Percentiles rank a stretch among this genome's conserved stretches.
Conservation (phyloP, 2,329 filamentous ascomycete genomes). For the Tolypocladium amazonense region DNA sequence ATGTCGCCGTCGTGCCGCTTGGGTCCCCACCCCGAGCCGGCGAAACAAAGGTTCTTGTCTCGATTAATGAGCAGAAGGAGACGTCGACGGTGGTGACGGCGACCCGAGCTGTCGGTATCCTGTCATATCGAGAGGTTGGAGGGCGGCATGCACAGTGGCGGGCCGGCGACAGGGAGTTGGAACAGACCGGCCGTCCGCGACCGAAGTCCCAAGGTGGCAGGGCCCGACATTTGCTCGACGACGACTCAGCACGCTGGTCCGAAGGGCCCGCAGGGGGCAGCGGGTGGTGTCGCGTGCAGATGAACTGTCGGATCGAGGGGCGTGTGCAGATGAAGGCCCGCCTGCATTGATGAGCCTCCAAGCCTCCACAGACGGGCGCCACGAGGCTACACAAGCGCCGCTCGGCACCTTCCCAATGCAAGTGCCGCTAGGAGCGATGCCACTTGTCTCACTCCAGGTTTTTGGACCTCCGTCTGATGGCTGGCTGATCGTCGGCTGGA, state of each 20-base stretch:
- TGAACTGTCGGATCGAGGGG: neutral
- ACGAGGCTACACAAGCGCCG: neutral
- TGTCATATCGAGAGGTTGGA: neutral
- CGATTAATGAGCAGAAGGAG: neutral
- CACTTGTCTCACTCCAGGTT: neutral
- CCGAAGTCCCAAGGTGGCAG: neutral
- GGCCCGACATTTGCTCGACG: neutral
- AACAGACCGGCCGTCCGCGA: neutral
- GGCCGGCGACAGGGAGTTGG: neutral
- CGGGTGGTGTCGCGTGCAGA: neutral
- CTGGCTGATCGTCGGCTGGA: neutral
- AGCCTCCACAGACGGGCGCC: neutral
- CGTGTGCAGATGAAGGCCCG: neutral
- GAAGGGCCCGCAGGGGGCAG: neutral
- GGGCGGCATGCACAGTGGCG: neutral
- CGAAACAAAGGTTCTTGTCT: constrained; percentile 3
- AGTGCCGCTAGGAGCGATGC: constrained; percentile 2
- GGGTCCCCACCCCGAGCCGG: neutral
- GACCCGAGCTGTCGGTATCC: constrained; percentile 6
- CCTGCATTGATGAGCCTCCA: neutral
- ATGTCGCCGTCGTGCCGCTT: neutral
- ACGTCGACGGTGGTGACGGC: constrained; percentile 2
- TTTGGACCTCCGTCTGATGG: neutral
- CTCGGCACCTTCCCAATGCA: constrained; percentile 6
- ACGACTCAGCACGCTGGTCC: neutral